Evolutionary conservation across 352 stramenopile species (phyloP).

Genomic region (Pythium aphanidermatum): DNA sequence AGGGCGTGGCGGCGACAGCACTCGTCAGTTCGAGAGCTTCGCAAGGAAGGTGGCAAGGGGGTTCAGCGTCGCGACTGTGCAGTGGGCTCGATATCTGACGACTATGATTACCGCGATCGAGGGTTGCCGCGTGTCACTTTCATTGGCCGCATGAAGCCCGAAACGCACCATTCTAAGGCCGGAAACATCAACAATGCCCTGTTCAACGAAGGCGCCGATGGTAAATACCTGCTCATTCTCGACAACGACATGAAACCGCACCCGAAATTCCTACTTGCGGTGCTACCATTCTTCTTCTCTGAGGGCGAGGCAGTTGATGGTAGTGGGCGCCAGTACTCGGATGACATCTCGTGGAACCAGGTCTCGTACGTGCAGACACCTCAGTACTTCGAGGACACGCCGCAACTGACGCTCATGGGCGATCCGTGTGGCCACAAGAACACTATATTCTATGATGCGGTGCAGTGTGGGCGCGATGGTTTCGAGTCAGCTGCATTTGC

Average conservation of each 20-base stretch:
- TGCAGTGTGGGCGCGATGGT: constrained; percentile 38
- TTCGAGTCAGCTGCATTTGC: constrained; percentile 41
- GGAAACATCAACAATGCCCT: constrained; percentile 87
- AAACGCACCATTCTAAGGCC: constrained; percentile 81
- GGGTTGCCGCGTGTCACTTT: constrained; percentile 72
- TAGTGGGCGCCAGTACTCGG: constrained; percentile 26
- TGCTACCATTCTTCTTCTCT: constrained; percentile 78
- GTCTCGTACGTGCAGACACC: constrained; percentile 43
- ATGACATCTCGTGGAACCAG: constrained; percentile 33
- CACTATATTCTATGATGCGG: constrained; percentile 40
- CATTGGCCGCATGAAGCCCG: constrained; percentile 71
- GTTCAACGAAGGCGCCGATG: constrained; percentile 80
- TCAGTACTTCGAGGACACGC: constrained; percentile 37
- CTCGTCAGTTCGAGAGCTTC: constrained; percentile 75
- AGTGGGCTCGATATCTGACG: constrained; percentile 74
- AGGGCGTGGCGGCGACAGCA: constrained; percentile 85
- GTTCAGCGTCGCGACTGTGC: constrained; percentile 68
- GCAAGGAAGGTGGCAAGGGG: constrained; percentile 69
- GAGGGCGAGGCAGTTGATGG: constrained; percentile 56
- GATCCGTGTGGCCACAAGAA: constrained; percentile 41
- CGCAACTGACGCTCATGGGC: constrained; percentile 38
- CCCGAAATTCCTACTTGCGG: constrained; percentile 67
- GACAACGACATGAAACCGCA: constrained; percentile 85
- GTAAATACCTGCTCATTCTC: constrained; percentile 73
- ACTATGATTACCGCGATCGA: constrained; percentile 79